phyloP scores from a whole-genome alignment of 2,329 filamentous ascomycete species.

The Fusarium brevicatenulatum region DNA sequence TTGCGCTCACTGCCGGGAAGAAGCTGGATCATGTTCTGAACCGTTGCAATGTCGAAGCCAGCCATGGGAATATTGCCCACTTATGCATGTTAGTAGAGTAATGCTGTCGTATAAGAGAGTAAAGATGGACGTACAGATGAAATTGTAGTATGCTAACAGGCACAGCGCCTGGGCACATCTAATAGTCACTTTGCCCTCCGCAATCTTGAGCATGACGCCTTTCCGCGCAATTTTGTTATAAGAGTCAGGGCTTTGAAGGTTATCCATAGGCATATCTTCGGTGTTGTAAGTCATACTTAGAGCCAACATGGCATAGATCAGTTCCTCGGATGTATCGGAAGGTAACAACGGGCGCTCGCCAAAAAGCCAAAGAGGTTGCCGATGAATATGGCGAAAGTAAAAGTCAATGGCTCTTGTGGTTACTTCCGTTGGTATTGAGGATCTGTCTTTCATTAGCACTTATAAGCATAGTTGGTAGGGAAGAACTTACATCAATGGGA shows the following conservation, averaged over 20 bases:
- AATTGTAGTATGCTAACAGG: constrained; percentile 11
- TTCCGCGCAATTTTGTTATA: constrained; percentile 7
- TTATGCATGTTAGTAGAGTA: too few relatives aligned
- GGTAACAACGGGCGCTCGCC: not conserved
- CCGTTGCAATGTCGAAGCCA: constrained; percentile 20
- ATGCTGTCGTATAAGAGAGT: too few relatives aligned
- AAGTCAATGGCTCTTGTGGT: constrained; percentile 4
- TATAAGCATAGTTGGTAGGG: rapidly evolving
- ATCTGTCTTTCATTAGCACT: not conserved
- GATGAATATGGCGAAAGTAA: constrained; percentile 23
- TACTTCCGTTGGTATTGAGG: not conserved
- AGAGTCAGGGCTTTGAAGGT: not conserved
- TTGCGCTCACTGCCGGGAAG: not conserved
- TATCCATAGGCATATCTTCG: not conserved
- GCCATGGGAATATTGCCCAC: constrained; percentile 9
- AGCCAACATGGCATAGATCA: constrained; percentile 6
- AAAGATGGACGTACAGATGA: not conserved
- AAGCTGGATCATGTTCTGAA: constrained; percentile 8
- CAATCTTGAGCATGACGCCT: constrained; percentile 18
- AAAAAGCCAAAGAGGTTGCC: constrained; percentile 29
- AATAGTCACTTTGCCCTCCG: constrained; percentile 3
- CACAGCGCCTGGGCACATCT: constrained; percentile 12
- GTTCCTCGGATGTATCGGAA: not conserved
- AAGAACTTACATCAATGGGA: not conserved
- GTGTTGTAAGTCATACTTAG: not conserved